Percentiles rank a stretch among this genome's conserved stretches.
phyloP scores from a whole-genome alignment of 495 filamentous ascomycete species.

The Xylaria cubensis region DNA sequence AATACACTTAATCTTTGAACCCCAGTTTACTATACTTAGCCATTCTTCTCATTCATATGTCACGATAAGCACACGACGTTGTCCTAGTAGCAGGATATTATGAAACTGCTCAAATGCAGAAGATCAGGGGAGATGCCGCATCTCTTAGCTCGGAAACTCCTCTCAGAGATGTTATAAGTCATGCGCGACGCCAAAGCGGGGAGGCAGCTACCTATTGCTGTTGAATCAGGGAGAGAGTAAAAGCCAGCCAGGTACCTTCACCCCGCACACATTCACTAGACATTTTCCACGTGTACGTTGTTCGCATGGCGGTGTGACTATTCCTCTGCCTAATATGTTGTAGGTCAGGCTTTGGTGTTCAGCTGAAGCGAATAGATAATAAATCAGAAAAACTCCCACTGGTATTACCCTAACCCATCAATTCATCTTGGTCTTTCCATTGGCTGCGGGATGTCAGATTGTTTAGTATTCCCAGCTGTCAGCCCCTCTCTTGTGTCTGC shows the following conservation, averaged over 20 bases:
- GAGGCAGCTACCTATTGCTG: neutral
- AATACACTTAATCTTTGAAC: neutral
- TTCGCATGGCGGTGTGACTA: neutral
- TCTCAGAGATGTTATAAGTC: neutral
- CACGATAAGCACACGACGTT: neutral
- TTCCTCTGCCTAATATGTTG: neutral
- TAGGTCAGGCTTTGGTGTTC: too few species aligned
- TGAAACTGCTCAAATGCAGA: neutral
- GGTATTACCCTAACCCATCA: neutral
- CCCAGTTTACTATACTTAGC: neutral
- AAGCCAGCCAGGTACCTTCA: neutral
- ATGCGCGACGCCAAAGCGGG: neutral
- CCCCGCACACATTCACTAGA: neutral
- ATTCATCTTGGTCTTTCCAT: neutral
- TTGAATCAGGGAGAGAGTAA: neutral
- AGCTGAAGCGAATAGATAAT: too few species aligned
- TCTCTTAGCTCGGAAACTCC: neutral
- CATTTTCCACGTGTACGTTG: too few species aligned
- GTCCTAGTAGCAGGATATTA: neutral
- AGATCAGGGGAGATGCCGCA: neutral
- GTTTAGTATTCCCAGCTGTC: neutral
- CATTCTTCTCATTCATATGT: neutral
- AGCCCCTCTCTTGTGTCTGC: neutral
- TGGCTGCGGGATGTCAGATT: neutral
- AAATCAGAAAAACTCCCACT: neutral